Evolutionary conservation across 164 flowering plant genomes (phyloP), one percentile per base, ranked within the genome.

Genomic region (Vitis riparia): DNA sequence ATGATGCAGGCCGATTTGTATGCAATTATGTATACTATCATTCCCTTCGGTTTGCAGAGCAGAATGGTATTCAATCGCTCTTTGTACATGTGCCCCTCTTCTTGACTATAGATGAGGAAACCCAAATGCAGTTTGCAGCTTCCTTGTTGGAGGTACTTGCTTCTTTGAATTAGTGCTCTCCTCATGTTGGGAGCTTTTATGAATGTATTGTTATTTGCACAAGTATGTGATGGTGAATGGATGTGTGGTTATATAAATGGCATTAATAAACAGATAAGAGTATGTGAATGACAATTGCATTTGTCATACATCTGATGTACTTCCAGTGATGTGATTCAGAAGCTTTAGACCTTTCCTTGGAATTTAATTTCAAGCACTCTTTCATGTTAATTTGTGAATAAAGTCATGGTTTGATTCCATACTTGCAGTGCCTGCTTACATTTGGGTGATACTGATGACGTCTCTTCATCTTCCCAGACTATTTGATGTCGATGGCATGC

Each of bases 21-120:
- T 92, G 97, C 94, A 91, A 94, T 58, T 94, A 91, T 70, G 91
- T 91, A 8, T 94, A 92, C 77, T 92, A 94, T 67, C 97, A 91
- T 69, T 92, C 97, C 23, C 92, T 94, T 73, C 82, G 87, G 44
- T 92, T 89, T 75, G 90, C 95, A 11, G 91, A 94, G 83, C 84
- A 87, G 76, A 87, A 85, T 69, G 89, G 87, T 56, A 83, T 71
- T 59, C 87, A 84, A 72, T 92, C 97, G 8, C 85, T 92, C 29
- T 92, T 92, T 79, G 95, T 94, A 58, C 97, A 92, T 73, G 91
- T 92, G 23, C 98, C 98, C 14, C 94, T 88, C 71, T 92, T 94
- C 86, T 77, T 74, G 68, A 87, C 92, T 13, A 87, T 92, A 76
- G 86, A 91, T 47, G 91, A 92, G 81, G 92, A 91, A 66, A 90